These are phyloP conservation scores for Eimeria mitis DNA, from an alignment of 169 alveolate genomes.

Conservation along the genomic window DNA sequence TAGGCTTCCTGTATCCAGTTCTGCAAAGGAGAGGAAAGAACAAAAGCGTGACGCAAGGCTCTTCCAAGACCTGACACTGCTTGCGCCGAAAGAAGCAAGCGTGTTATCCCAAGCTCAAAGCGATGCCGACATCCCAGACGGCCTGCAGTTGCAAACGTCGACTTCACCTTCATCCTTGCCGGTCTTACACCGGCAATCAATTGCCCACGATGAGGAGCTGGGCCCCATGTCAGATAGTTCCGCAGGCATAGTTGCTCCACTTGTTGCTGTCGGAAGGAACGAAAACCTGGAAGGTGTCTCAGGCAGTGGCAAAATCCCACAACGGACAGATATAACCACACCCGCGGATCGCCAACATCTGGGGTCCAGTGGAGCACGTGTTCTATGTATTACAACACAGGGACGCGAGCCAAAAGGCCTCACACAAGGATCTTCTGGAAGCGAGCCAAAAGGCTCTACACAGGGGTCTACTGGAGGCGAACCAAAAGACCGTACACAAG, in stretches of 20 bases:
- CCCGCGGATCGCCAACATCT: background rate
- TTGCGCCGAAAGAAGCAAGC: background rate
- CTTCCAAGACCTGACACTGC: constrained; percentile 37
- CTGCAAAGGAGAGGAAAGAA: constrained; percentile 16
- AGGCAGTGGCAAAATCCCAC: background rate
- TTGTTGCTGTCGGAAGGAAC: background rate
- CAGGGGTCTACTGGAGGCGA: no score
- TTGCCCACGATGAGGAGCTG: background rate
- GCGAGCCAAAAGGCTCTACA: no score
- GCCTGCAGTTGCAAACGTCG: background rate
- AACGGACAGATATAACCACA: background rate
- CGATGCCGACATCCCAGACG: background rate
- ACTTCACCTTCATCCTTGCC: background rate
- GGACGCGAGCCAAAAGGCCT: background rate
- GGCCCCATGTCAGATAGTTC: background rate
- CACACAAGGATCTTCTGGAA: no score
- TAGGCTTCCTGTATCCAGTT: background rate
- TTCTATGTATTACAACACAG: background rate
- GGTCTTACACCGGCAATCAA: background rate
- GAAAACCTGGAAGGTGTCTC: background rate
- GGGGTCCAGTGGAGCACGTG: background rate
- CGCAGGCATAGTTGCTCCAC: background rate
- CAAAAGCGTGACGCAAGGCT: background rate
- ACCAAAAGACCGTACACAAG: no score
- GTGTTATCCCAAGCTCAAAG: background rate